Conservation (phyloP, 2,329 filamentous ascomycete species). For the Diaporthe sp. region DNA sequence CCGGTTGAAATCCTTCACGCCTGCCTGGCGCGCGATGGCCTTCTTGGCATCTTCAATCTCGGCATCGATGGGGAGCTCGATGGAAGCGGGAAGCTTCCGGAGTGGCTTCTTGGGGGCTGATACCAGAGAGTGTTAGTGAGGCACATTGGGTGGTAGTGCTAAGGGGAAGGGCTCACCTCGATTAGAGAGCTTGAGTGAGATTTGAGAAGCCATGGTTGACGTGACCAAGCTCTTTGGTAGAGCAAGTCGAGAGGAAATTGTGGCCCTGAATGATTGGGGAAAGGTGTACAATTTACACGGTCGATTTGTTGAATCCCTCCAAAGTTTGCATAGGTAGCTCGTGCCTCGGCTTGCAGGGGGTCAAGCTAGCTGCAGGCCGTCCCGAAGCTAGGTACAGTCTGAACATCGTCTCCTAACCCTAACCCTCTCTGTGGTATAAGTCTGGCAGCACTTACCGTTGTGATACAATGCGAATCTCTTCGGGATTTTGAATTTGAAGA, state of each 20-base stretch:
- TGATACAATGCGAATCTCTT: too few species aligned
- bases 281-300: not conserved
- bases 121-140: not conserved
- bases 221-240: slow-evolving; percentile 17
- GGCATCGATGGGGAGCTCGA: slow-evolving; percentile 64
- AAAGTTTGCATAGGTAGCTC: slow-evolving; percentile 2
- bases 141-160: not conserved
- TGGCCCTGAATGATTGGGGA: not conserved
- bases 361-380: not conserved
- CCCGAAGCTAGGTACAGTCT: not conserved
- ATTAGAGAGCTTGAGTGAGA: slow-evolving; percentile 37
- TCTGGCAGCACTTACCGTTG: too few species aligned
- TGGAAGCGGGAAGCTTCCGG: slow-evolving; percentile 65
- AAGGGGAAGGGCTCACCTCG: slow-evolving; percentile 16
- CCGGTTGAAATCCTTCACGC: slow-evolving; percentile 71
- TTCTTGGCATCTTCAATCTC: slow-evolving; percentile 74
- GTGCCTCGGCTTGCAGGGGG: slow-evolving; percentile 23
- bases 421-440: not conserved
- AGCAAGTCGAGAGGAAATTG: not conserved
- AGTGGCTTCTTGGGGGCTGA: slow-evolving; percentile 63
- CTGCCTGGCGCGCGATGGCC: slow-evolving; percentile 64
- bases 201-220: slow-evolving; percentile 36
- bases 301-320: slow-evolving; percentile 26
- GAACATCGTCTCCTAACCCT: not conserved
- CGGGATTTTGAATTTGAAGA: too few species aligned